phyloP scores from a whole-genome alignment of 805 yeast species.

The Saturnispora bothae region DNA sequence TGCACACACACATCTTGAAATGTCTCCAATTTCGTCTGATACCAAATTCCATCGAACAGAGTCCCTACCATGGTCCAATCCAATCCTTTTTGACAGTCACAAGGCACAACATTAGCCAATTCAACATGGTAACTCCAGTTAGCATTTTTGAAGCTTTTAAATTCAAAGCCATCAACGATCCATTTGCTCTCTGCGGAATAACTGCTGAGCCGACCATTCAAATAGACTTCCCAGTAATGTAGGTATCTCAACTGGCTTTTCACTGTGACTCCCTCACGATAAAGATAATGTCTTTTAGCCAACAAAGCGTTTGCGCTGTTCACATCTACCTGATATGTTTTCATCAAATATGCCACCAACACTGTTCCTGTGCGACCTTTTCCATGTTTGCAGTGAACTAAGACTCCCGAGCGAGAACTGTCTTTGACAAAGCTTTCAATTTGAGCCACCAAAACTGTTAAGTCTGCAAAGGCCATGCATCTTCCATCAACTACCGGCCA shows the following conservation, averaged over 20 bases:
- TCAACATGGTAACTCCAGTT: not conserved
- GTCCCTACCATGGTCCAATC: not conserved
- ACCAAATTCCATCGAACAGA: not conserved
- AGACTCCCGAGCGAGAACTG: slow-evolving; percentile 31
- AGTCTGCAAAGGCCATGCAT: not conserved
- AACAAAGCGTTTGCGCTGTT: slow-evolving; percentile 43
- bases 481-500: slow-evolving; percentile 1
- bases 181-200: not conserved
- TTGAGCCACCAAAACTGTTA: not conserved
- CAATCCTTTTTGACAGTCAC: not conserved
- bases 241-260: slow-evolving; percentile 59
- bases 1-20: not conserved
- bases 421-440: not conserved
- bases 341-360: slow-evolving; percentile 61
- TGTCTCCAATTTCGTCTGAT: not conserved
- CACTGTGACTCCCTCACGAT: slow-evolving; percentile 64
- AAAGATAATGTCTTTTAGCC: slow-evolving; percentile 40
- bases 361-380: slow-evolving; percentile 85
- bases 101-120: not conserved
- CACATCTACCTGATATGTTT: slow-evolving; percentile 26
- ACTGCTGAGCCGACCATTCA: not conserved
- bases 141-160: not conserved
- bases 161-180: not conserved
- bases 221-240: slow-evolving; percentile 33
- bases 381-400: slow-evolving; percentile 83